phyloP scores from a whole-genome alignment of 768 basidiomycete species.

The Panaeolus cyanescens region DNA sequence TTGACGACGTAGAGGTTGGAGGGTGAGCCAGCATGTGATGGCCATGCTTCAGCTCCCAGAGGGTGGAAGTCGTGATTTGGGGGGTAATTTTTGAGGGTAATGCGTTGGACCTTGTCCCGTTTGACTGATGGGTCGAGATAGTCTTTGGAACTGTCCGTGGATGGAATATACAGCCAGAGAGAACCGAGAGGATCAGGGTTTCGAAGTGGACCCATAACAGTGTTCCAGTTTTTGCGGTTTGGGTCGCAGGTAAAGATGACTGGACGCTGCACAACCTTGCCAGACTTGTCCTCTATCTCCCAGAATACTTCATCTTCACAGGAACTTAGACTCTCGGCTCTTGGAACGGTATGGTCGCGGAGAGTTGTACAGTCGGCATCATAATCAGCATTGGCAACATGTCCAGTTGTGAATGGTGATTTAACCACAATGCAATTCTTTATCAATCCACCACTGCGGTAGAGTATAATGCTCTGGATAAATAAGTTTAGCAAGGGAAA shows the following conservation, averaged over 20 bases:
- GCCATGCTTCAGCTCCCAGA: constrained; percentile 62
- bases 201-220: constrained; percentile 70
- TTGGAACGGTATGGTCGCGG: constrained; percentile 22
- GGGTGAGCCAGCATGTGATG: constrained; percentile 44
- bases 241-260: constrained; percentile 57
- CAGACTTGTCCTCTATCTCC: constrained; percentile 50
- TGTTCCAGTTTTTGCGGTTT: constrained; percentile 67
- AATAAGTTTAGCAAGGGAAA: background rate
- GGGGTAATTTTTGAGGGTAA: constrained; percentile 57
- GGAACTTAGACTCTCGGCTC: constrained; percentile 37
- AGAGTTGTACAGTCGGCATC: constrained; percentile 45
- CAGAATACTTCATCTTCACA: constrained; percentile 73
- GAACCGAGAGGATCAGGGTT: constrained; percentile 60
- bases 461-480: constrained; percentile 43
- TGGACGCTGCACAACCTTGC: constrained; percentile 41
- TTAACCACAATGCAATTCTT: constrained; percentile 42
- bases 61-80: constrained; percentile 68
- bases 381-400: constrained; percentile 54
- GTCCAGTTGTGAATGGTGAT: constrained; percentile 48
- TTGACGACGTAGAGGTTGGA: constrained; percentile 70
- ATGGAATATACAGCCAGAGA: constrained; percentile 56
- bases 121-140: constrained; percentile 11
- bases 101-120: constrained; percentile 31
- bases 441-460: constrained; percentile 43
- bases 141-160: background rate